A percentile compares a stretch with the other conserved stretches of the same genome.
Evolutionary conservation across 352 stramenopile genomes (phyloP).

Genomic region (Hyaloperonospora brassicae): DNA sequence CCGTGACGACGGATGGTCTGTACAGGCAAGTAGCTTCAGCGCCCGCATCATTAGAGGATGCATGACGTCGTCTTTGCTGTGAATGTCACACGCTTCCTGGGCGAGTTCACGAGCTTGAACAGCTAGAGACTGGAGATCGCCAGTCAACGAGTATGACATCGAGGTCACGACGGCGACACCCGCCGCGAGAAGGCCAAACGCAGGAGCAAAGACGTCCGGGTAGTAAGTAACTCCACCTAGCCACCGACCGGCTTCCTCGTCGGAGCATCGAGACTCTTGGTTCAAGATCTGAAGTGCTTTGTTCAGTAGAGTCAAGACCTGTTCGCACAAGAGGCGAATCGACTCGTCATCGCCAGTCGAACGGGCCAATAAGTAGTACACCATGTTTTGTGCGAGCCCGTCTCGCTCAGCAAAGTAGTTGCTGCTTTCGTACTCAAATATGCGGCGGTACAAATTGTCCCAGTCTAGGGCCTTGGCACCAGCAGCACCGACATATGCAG

Average conservation of each 20-base stretch:
- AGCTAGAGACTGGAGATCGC: constrained; percentile 18
- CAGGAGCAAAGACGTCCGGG: constrained; percentile 46
- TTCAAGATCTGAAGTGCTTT: constrained; percentile 26
- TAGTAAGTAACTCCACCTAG: constrained; percentile 64
- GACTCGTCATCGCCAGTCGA: constrained; percentile 12
- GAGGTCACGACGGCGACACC: constrained; percentile 32
- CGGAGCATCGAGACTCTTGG: constrained; percentile 18
- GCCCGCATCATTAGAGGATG: constrained; percentile 37
- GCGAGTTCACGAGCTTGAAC: constrained; percentile 20
- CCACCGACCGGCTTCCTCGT: constrained; percentile 27
- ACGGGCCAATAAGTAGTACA: constrained; percentile 32
- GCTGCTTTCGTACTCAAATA: constrained; percentile 73
- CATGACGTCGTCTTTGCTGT: constrained; percentile 17
- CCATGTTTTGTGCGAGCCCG: constrained; percentile 49
- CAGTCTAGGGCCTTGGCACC: constrained; percentile 39
- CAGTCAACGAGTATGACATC: constrained; percentile 5
- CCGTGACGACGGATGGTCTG: constrained; percentile 1
- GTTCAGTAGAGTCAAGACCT: constrained; percentile 24
- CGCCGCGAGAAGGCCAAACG: constrained; percentile 40
- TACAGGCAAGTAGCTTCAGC: constrained; percentile 22
- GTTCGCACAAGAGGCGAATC: constrained; percentile 18
- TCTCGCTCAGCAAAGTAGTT: constrained; percentile 72
- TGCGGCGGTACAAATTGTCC: constrained; percentile 52
- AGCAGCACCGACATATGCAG: constrained; percentile 32
- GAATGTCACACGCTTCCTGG: constrained; percentile 16